Base-by-base conservation (phyloP, 345 rosid genomes). In the Arabis alpina region DNA sequence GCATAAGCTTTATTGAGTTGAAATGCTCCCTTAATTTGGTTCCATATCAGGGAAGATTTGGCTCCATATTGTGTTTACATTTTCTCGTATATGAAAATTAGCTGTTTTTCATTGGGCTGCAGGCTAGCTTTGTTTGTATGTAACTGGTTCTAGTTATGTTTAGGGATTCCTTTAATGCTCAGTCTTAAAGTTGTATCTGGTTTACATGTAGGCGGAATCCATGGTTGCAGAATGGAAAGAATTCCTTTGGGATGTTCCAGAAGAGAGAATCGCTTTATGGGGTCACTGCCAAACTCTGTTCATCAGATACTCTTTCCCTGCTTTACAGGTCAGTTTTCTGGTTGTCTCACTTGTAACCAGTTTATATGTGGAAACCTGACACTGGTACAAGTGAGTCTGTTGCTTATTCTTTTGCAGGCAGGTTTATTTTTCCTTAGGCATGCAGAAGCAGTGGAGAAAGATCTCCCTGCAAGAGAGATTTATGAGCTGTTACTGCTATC, bases 201-300 rank as follows among this genome's bases (percentile, higher is more conserved):
- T 65, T 57, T 59, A 72, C 53, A 56, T 82, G 67, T 79, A 94
- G 99, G 99, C 96, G 61, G 99, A 94, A 81, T 88, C 98, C 66
- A 85, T 94, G 98, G 98, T 89, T 67, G 94, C 92, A 37, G 99
- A 91, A 83, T 94, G 99, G 99, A 91, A 88, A 80, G 97, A 91
- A 77, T 94, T 94, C 81, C 99, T 94, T 48, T 94, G 99, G 99
- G 99, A 94, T 85, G 97, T 94, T 74, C 93, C 93, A 41, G 99
- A 94, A 82, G 99, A 94, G 81, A 89, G 98, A 84, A 87, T 91
- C 77, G 93, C 98, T 63, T 77, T 94, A 72, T 94, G 99, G 98
- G 87, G 88, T 62, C 99, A 94, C 75, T 94, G 99, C 79, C 99
- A 94, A 82, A 86, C 87, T 3, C 80, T 94, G 68, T 91, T 94